phyloP scores from a whole-genome alignment of 495 filamentous ascomycete genomes.

The Cercophora sp. region DNA sequence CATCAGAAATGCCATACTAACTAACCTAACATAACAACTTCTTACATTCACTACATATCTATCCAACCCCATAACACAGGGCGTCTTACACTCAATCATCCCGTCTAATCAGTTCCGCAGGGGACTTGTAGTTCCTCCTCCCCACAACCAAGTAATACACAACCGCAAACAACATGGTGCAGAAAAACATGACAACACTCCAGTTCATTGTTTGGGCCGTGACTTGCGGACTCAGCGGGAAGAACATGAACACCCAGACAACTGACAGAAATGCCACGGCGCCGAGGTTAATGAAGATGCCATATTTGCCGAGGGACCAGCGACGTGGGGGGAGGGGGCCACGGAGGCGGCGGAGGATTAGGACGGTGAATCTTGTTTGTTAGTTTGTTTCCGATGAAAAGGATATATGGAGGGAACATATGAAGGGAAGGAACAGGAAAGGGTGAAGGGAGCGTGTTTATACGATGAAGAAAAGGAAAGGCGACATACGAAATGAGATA shows the following conservation, averaged over 20 bases:
- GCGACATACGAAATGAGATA: conserved; percentile 38
- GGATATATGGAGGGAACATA: no score
- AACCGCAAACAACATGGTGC: conserved; percentile 28
- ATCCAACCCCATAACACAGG: no score
- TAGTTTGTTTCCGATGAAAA: no score
- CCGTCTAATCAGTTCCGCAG: conserved; percentile 14
- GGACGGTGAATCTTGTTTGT: conserved; percentile 18
- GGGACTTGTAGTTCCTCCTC: conserved; percentile 9
- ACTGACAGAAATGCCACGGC: conserved; percentile 31
- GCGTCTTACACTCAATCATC: no score
- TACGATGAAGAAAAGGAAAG: not conserved
- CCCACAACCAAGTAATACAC: conserved; percentile 23
- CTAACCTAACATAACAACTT: no score
- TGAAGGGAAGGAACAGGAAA: no score
- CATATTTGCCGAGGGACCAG: conserved; percentile 37
- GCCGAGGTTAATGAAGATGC: conserved; percentile 32
- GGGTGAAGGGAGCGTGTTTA: no score
- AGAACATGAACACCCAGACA: conserved; percentile 40
- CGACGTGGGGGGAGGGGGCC: conserved; percentile 37
- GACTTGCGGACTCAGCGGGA: conserved; percentile 33
- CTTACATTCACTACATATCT: no score
- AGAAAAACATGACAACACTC: conserved; percentile 44
- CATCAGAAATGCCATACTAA: no score
- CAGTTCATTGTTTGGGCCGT: conserved; percentile 46
- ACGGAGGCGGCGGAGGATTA: conserved; percentile 28